Conservation (phyloP, 2,329 filamentous ascomycete genomes). For the Botryotinia globosa region DNA sequence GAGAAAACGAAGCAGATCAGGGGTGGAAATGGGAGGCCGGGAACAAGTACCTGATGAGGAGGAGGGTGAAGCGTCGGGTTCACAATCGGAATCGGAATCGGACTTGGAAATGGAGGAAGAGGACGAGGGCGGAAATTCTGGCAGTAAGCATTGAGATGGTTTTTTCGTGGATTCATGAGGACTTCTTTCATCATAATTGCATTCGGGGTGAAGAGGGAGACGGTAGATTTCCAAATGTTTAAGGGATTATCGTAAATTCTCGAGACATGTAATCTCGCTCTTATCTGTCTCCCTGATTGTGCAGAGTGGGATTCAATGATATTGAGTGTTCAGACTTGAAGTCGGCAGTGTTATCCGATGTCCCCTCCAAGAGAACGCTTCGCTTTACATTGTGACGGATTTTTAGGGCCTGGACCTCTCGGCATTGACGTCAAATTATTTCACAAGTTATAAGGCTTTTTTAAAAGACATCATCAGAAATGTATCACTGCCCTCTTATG, state of each 20-base stretch:
- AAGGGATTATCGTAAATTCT: neutral
- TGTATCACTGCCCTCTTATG: neutral
- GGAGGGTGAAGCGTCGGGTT: neutral
- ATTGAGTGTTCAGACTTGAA: neutral
- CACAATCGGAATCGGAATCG: neutral
- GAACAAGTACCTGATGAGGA: neutral
- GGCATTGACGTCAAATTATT: neutral
- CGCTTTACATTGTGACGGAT: neutral
- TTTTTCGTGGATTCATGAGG: no score
- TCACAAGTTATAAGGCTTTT: neutral
- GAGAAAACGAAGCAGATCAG: constrained; percentile 38
- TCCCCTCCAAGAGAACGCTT: neutral
- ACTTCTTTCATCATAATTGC: no score
- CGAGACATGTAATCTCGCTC: accelerated
- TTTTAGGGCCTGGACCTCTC: no score
- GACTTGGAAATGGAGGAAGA: neutral
- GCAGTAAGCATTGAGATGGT: neutral
- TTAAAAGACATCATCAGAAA: neutral
- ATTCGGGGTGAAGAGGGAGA: neutral
- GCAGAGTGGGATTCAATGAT: no score
- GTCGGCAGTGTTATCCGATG: neutral
- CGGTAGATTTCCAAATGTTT: neutral
- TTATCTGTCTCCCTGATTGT: no score
- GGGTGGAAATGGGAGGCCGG: neutral
- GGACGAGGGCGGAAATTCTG: neutral